Base-by-base conservation (phyloP, 2,329 filamentous ascomycete genomes). In the Colletotrichum acutatum region DNA sequence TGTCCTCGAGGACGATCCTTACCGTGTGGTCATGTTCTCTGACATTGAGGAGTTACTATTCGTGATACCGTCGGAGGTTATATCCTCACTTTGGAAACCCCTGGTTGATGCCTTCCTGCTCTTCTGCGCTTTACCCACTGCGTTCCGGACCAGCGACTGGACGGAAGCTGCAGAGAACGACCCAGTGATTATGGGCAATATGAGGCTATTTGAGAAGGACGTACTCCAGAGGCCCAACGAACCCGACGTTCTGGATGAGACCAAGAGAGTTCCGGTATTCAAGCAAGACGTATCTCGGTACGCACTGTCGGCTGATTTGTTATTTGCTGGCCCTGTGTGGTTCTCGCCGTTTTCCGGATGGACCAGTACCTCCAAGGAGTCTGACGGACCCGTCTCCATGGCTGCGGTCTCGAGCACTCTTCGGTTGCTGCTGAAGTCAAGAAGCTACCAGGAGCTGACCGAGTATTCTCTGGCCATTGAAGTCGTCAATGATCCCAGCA, bases 1-100 rank as follows among this genome's bases (percentile, higher is more conserved):
- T 30, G 87, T 90, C 2, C 89, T 88, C 19, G 92, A 94, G 75
- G 92, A 95, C 71, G 96, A 98, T 78, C 93, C 95, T 0, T 97
- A 93, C 76, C 89, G 95, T 46, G 90, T 97, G 4, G 89, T 98
- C 58, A 89, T 98, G 78, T 95, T 92, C 76, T 89, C 91, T 0
- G 97, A 98, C 79, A 85, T 98, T 24, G 84, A 90, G 74, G 86
- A 89, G 0, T 86, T 93, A 32, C 78, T 97, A 2, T 83, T 90
- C 37, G 77, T 83, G 62, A 80, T 92, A 5, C 89, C 90, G 0
- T 63, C 75, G 0, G 37, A 66, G 5, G 78, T 79, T 30, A 76
- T 86, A 70, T 67, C 79, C 68, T 72, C 72, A 2, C 78, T 89
- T 1, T 81, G 79, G 8, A 77, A 81, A 11, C 80, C 87, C 32